Conservation (phyloP, 2,329 filamentous ascomycete species). For the Apiospora malaysiana region DNA sequence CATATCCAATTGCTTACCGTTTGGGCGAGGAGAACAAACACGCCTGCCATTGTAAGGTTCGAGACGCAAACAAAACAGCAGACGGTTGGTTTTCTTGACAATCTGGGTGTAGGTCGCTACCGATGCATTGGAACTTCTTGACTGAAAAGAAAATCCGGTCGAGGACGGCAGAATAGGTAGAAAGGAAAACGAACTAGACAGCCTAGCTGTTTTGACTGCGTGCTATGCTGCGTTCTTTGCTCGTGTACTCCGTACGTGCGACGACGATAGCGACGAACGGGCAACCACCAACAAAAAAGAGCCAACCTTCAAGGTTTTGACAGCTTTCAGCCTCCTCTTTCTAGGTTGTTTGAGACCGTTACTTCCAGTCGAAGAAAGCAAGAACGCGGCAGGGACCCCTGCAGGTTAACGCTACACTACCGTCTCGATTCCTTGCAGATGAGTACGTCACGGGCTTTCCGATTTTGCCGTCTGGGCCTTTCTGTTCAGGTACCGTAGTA, state of each 20-base stretch:
- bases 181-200: neutral
- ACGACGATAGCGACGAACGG: conserved; percentile 11
- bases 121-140: conserved; percentile 13
- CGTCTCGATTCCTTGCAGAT: conserved; percentile 16
- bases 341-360: conserved; percentile 10
- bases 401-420: conserved; percentile 3
- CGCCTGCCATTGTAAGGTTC: conserved; percentile 34
- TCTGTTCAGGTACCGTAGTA: neutral
- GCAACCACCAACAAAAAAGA: neutral
- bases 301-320: conserved; percentile 11
- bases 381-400: neutral
- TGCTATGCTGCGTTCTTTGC: neutral
- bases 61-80: neutral
- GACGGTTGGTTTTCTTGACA: conserved; percentile 4
- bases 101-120: conserved; percentile 8
- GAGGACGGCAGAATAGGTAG: conserved; percentile 8
- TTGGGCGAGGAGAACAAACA: conserved; percentile 43
- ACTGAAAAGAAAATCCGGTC: neutral
- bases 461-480: conserved; percentile 11
- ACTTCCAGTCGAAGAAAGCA: conserved; percentile 5
- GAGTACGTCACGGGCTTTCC: neutral
- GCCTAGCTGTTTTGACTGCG: neutral
- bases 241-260: conserved; percentile 13
- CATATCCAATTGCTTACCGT: conserved; percentile 34
- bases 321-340: conserved; percentile 22